Evolutionary conservation across 2,329 filamentous ascomycete species (phyloP).

Genomic region (Monilinia fructicola): DNA sequence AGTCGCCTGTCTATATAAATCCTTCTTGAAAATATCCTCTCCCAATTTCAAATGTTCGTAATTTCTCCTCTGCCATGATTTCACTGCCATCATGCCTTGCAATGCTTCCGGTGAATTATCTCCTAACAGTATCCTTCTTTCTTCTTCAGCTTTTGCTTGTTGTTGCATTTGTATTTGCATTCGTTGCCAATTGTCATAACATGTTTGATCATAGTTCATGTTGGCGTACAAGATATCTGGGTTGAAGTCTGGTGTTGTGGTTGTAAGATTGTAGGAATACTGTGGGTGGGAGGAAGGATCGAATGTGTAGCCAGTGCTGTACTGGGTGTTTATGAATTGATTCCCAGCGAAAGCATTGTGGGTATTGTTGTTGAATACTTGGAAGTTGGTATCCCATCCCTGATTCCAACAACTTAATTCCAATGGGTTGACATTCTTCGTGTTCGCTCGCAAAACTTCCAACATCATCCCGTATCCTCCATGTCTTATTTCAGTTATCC

Average conservation of each 20-base stretch:
- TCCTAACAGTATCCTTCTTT: slow-evolving; percentile 26
- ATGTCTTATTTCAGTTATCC: slow-evolving; percentile 25
- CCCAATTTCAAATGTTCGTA: slow-evolving; percentile 25
- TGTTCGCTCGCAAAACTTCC: slow-evolving; percentile 24
- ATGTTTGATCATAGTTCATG: background rate
- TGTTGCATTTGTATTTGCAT: background rate
- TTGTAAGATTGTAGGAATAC: background rate
- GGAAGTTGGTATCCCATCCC: slow-evolving; percentile 2
- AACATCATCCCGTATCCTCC: slow-evolving; percentile 30
- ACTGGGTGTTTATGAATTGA: background rate
- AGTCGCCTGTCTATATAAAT: slow-evolving; percentile 24
- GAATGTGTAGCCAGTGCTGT: slow-evolving; percentile 1
- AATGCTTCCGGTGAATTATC: slow-evolving; percentile 26
- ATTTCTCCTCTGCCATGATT: slow-evolving; percentile 26
- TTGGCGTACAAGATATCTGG: slow-evolving; percentile 13
- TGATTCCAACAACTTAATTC: slow-evolving; percentile 25
- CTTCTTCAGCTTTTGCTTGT: slow-evolving; percentile 14
- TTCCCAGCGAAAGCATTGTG: background rate
- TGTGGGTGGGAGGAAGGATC: background rate
- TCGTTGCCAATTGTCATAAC: background rate
- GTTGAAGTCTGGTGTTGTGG: background rate
- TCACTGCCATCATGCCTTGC: slow-evolving; percentile 26
- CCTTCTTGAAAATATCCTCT: slow-evolving; percentile 28
- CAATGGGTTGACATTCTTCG: slow-evolving; percentile 27
- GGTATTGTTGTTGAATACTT: background rate